phyloP scores from a whole-genome alignment of 2,329 filamentous ascomycete genomes.

The Neodidymelliopsis sp. region DNA sequence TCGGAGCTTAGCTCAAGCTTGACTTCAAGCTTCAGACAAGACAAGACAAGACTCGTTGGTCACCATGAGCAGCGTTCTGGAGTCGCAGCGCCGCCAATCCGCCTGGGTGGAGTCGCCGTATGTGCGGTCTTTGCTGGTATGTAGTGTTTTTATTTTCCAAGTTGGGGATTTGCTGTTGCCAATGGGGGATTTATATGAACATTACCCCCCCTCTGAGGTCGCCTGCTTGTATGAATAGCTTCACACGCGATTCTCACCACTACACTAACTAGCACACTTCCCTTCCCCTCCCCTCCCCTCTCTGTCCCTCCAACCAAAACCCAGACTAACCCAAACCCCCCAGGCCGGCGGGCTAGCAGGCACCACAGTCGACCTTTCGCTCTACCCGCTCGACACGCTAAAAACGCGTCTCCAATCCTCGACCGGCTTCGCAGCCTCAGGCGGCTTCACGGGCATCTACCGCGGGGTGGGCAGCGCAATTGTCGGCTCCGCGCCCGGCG shows the following conservation, averaged over 20 bases:
- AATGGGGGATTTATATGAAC: background rate
- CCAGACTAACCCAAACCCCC: slow-evolving; percentile 11
- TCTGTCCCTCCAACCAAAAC: background rate
- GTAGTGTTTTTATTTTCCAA: background rate
- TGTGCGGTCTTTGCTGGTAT: slow-evolving; percentile 56
- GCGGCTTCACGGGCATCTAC: slow-evolving; percentile 92
- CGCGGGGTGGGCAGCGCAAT: slow-evolving; percentile 88
- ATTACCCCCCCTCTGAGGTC: slow-evolving; percentile 4
- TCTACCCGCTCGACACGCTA: slow-evolving; percentile 97
- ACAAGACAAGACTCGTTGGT: background rate
- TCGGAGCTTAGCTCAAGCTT: slow-evolving; percentile 31
- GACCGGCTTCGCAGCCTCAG: slow-evolving; percentile 77
- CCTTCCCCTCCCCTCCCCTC: too few species aligned
- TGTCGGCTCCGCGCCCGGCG: slow-evolving; percentile 89
- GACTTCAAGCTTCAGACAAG: slow-evolving; percentile 16
- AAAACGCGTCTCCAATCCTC: slow-evolving; percentile 95
- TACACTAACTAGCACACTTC: too few species aligned
- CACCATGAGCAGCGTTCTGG: slow-evolving; percentile 43
- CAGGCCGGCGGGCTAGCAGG: slow-evolving; percentile 89
- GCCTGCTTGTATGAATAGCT: background rate
- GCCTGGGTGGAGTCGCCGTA: slow-evolving; percentile 57
- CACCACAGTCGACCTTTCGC: slow-evolving; percentile 93
- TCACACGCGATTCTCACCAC: background rate
- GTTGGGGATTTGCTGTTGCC: background rate
- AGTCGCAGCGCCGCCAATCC: slow-evolving; percentile 29